Conservation (phyloP, 2,329 filamentous ascomycete genomes). For the Trichoderma brevicompactum region DNA sequence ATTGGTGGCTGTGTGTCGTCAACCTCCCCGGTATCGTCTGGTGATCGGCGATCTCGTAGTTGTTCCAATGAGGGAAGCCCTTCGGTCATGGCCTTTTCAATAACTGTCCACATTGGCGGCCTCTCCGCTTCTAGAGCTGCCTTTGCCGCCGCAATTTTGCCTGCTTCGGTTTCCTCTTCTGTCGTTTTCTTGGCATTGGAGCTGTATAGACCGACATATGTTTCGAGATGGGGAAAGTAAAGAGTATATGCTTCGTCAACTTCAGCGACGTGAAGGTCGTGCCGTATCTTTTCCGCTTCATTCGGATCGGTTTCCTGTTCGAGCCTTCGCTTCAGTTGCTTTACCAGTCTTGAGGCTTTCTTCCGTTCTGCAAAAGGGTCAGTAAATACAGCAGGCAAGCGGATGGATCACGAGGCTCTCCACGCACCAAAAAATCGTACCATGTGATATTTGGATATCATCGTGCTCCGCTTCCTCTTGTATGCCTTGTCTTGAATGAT, state of each 20-base stretch:
- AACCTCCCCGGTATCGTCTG: constrained; percentile 29
- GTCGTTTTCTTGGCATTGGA: constrained; percentile 43
- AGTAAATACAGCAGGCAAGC: not conserved
- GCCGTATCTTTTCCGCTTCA: constrained; percentile 56
- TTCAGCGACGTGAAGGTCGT: constrained; percentile 68
- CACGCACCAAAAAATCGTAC: constrained; percentile 76
- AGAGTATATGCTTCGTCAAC: constrained; percentile 77
- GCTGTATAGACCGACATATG: constrained; percentile 69
- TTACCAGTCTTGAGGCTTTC: constrained; percentile 70
- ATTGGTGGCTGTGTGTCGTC: constrained; percentile 25
- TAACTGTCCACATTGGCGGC: constrained; percentile 67
- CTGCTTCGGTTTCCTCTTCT: constrained; percentile 47
- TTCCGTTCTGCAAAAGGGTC: constrained; percentile 61
- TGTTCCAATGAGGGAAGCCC: constrained; percentile 56
- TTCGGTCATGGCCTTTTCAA: constrained; percentile 67
- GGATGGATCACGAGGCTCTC: not conserved
- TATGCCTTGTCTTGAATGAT: constrained; percentile 64
- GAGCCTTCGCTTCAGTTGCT: constrained; percentile 65
- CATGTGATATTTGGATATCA: constrained; percentile 83
- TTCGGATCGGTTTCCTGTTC: constrained; percentile 54
- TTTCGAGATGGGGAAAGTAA: constrained; percentile 71
- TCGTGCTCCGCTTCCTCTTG: constrained; percentile 66
- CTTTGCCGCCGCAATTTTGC: constrained; percentile 48
- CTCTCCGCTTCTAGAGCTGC: constrained; percentile 52
- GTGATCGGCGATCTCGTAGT: constrained; percentile 57